Evolutionary conservation across 352 stramenopile genomes (phyloP).

Genomic region (Phytopythium cucurbitacearum): DNA sequence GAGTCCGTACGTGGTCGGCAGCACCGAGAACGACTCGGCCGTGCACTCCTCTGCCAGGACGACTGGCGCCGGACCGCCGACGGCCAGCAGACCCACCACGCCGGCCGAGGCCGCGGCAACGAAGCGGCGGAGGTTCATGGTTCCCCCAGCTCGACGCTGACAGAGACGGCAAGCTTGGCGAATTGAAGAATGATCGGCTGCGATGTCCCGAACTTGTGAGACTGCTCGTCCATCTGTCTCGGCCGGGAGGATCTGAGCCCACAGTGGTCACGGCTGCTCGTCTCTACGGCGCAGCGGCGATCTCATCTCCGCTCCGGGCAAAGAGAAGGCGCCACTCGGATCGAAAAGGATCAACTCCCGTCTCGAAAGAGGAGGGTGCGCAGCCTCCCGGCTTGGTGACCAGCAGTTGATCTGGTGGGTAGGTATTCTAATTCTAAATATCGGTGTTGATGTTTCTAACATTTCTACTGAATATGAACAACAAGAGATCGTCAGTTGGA

Average conservation of each 20-base stretch:
- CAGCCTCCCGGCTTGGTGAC: too few relatives aligned
- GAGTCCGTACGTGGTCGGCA: slow-evolving; percentile 34
- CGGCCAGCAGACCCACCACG: slow-evolving; percentile 8
- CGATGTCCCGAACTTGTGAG: not conserved
- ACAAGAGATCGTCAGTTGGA: not conserved
- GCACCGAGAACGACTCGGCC: slow-evolving; percentile 20
- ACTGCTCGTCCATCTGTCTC: too few relatives aligned
- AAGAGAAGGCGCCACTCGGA: not conserved
- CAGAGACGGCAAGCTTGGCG: not conserved
- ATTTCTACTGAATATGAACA: slow-evolving; percentile 1
- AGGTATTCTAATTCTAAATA: too few relatives aligned
- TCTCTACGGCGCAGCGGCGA: slow-evolving; percentile 4
- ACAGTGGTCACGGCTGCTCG: not conserved
- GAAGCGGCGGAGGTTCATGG: slow-evolving; percentile 19
- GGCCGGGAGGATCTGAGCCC: not conserved
- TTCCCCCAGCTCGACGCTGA: too few relatives aligned
- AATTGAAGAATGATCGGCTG: slow-evolving; percentile 1
- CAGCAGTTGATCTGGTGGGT: too few relatives aligned
- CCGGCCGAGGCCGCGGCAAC: slow-evolving; percentile 8
- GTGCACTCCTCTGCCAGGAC: slow-evolving; percentile 18
- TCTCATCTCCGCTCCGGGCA: not conserved
- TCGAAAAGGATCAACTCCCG: not conserved
- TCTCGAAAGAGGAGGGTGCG: not conserved
- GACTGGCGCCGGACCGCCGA: slow-evolving; percentile 2
- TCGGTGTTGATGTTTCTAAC: not conserved